Evolutionary conservation across 805 yeast species (phyloP), one percentile per base, ranked within the genome.

Genomic region (Tetrapisispora pingtungensis): DNA sequence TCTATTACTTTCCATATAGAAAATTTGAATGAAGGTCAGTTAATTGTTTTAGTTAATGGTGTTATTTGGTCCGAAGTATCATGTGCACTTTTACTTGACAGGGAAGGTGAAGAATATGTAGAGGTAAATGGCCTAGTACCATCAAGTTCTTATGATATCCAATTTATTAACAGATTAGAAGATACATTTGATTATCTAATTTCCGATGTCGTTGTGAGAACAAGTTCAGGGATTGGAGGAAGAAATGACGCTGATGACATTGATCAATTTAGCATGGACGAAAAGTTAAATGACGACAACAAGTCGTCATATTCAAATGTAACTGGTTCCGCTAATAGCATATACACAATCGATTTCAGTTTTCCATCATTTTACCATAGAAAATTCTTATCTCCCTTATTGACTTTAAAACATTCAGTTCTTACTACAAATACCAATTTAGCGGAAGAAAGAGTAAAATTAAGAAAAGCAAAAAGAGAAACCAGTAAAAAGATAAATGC

Each of bases 21-120:
- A 41, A 70, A 74, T 41, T 69, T 69, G 17, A 57, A 60, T 37
- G 65, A 68, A 44, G 69, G 70, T 41, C 71, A 64, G 44, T 56
- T 73, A 6, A 63, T 68, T 38, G 71, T 71, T 12, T 62, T 68
- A 44, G 85, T 81, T 4, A 81, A 81, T 53, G 86, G 85, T 19
- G 72, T 81, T 19, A 70, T 75, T 13, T 81, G 88, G 88, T 74
- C 78, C 22, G 85, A 80, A 54, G 77, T 78, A 1, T 70, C 78
- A 0, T 68, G 75, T 33, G 78, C 78, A 8, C 47, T 62, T 3
- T 49, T 57, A 7, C 42, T 56, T 39, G 66, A 68, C 14, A 57
- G 67, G 15, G 65, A 65, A 19, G 71, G 71, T 28, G 73, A 74
- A 37, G 75, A 74, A 43, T 64, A 72, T 42, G 69, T 78, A n/a